Evolutionary conservation across 768 basidiomycete genomes (phyloP), one percentile per base, ranked within the genome.

Genomic region (Mrakia hoshinonis): DNA sequence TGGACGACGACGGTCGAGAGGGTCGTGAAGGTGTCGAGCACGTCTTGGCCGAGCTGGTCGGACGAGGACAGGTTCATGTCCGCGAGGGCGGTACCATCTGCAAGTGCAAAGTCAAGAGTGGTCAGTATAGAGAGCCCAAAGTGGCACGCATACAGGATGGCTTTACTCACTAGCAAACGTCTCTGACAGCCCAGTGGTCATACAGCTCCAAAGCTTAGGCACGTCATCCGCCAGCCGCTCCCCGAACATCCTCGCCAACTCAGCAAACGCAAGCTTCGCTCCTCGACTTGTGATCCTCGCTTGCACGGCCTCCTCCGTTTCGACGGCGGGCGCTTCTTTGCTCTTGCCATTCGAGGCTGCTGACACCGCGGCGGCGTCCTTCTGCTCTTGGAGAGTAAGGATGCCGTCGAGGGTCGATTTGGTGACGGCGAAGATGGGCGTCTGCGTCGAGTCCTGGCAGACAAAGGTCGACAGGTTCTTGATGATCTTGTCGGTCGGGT

Each of bases 381-480:
- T 3, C 24, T 67, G 66, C 29, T 69, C 75, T 48, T 75, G 73
- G 76, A 93, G 87, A 2, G 92, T 90, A 24, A 95, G 81, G 48
- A 97, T 89, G 0, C 90, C 92, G 22, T 88, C 85, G 0, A 48
- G 39, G 4, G 73, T 60, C 0, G 61, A 0, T 46, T 73, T 75
- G 9, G 61, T 82, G 76, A 84, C 85, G 1, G 87, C 84, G 77
- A 98, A 98, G 1, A 95, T 88, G 3, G 96, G 96, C 0, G 93
- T 96, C 67, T 89, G 85, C 51, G 89, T 87, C 10, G 85, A 83
- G 78, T 99, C 96, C 76, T 92, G 91, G 77, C 95, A 98, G 6
- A 98, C 82, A 81, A 98, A 98, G 0, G 91, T 93, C 81, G 92
- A 95, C 10, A 98, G 85, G 78, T 99, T 99, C 81, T 92, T 92